Conservation (phyloP, 1,284 basidiomycete species). For the Chalciporus sp. region DNA sequence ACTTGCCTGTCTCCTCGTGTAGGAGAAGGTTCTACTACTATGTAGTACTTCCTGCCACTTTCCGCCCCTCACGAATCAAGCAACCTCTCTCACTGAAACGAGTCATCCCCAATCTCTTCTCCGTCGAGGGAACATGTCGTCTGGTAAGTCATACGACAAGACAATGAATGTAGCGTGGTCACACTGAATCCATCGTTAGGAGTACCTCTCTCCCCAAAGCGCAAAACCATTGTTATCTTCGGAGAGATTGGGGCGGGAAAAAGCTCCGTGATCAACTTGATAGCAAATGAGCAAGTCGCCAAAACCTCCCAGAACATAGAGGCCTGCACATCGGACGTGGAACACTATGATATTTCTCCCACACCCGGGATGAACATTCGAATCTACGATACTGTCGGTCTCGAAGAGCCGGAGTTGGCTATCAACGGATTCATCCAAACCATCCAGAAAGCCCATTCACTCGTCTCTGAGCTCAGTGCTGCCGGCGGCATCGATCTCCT, state of each 20-base stretch:
- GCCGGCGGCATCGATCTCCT: constrained; percentile 4
- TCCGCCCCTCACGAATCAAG: too few species aligned
- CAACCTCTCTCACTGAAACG: too few species aligned
- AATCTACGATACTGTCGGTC: not conserved
- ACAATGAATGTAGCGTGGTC: too few species aligned
- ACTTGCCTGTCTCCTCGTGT: too few species aligned
- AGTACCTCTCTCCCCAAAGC: too few species aligned
- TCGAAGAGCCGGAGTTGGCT: not conserved
- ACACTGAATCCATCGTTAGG: too few species aligned
- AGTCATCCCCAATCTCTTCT: too few species aligned
- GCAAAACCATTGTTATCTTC: not conserved
- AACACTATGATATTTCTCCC: not conserved
- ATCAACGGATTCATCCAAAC: too few species aligned
- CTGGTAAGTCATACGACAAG: too few species aligned
- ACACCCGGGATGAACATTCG: not conserved
- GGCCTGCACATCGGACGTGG: not conserved
- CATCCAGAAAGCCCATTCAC: not conserved
- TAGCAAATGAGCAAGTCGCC: not conserved
- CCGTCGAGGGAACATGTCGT: too few species aligned
- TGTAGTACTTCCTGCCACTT: too few species aligned
- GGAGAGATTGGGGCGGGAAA: not conserved
- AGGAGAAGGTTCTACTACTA: too few species aligned
- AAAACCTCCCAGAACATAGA: not conserved
- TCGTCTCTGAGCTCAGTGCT: not conserved
- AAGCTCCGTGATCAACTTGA: not conserved